Conservation (phyloP, 2,329 filamentous ascomycete species). For the Penicillium sp. region DNA sequence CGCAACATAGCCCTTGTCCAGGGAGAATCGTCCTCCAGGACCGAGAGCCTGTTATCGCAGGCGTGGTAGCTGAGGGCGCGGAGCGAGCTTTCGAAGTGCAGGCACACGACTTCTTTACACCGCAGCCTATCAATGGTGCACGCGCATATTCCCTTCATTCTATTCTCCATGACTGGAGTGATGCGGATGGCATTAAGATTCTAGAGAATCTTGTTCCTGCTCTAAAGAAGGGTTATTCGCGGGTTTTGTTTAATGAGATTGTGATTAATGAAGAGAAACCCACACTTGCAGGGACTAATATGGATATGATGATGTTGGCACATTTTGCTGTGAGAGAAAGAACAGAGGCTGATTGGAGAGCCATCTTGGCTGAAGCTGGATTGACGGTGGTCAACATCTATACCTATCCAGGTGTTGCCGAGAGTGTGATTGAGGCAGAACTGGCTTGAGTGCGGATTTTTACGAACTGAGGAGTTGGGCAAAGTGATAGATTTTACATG, state of each 20-base stretch:
- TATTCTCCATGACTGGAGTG: slow-evolving; percentile 28
- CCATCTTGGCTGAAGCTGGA: slow-evolving; percentile 13
- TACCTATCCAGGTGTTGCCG: slow-evolving; percentile 18
- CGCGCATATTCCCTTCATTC: slow-evolving; percentile 29
- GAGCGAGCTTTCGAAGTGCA: slow-evolving; percentile 13
- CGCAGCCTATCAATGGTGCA: slow-evolving; percentile 23
- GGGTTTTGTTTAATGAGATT: slow-evolving; percentile 25
- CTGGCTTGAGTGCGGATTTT: neutral
- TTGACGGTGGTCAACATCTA: slow-evolving; percentile 19
- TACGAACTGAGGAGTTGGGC: neutral
- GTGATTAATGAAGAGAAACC: slow-evolving; percentile 21
- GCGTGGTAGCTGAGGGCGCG: neutral
- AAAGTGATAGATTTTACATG: neutral
- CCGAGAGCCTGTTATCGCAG: slow-evolving; percentile 16
- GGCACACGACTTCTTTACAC: slow-evolving; percentile 20
- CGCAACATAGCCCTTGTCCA: neutral
- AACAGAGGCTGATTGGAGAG: slow-evolving; percentile 20
- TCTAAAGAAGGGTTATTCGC: slow-evolving; percentile 20
- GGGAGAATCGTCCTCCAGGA: slow-evolving; percentile 15
- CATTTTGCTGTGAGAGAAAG: slow-evolving; percentile 22
- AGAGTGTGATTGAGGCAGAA: slow-evolving; percentile 25
- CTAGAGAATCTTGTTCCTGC: slow-evolving; percentile 22
- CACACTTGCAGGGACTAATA: slow-evolving; percentile 20
- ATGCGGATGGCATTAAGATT: slow-evolving; percentile 22
- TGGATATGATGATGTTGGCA: slow-evolving; percentile 29